These are phyloP conservation scores for Anthoceros angustus DNA, from an alignment of 225 moss, liverwort and hornwort genomes.

Conservation along the genomic window DNA sequence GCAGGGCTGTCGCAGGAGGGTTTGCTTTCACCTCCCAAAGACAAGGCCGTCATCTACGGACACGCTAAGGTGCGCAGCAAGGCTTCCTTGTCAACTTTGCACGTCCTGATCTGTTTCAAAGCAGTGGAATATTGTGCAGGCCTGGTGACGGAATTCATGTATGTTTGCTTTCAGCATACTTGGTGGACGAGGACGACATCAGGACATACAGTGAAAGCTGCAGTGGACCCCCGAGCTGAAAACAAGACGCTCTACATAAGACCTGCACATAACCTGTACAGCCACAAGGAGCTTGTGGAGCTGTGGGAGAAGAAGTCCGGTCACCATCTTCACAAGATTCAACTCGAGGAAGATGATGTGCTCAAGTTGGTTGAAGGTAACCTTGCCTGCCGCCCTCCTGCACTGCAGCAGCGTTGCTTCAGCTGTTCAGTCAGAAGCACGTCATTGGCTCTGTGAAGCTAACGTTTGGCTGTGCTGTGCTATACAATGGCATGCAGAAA, in stretches of 20 bases:
- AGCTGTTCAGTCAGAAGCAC: no score
- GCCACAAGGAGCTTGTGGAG: slow-evolving; percentile 15
- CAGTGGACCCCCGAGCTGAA: slow-evolving; percentile 18
- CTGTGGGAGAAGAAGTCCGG: slow-evolving; percentile 25
- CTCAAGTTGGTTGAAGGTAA: slow-evolving; percentile 13
- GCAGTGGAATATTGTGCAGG: background rate
- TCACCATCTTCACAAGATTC: slow-evolving; percentile 14
- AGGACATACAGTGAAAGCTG: slow-evolving; percentile 16
- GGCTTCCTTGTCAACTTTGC: background rate
- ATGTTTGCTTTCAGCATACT: background rate
- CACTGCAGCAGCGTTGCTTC: no score
- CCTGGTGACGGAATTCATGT: background rate
- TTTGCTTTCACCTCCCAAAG: slow-evolving; percentile 14
- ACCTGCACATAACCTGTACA: slow-evolving; percentile 9
- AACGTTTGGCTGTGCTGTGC: no score
- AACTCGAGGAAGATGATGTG: slow-evolving; percentile 11
- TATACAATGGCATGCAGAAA: slow-evolving; percentile 12
- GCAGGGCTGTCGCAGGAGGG: slow-evolving; percentile 11
- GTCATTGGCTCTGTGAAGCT: background rate
- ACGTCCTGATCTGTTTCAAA: background rate
- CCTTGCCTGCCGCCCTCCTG: background rate
- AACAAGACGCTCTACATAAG: slow-evolving; percentile 21
- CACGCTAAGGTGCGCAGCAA: slow-evolving; percentile 11
- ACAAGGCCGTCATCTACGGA: slow-evolving; percentile 19
- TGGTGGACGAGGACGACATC: slow-evolving; percentile 12